Base-by-base conservation (phyloP, 1,284 basidiomycete species). In the Trichosporon sp. region DNA sequence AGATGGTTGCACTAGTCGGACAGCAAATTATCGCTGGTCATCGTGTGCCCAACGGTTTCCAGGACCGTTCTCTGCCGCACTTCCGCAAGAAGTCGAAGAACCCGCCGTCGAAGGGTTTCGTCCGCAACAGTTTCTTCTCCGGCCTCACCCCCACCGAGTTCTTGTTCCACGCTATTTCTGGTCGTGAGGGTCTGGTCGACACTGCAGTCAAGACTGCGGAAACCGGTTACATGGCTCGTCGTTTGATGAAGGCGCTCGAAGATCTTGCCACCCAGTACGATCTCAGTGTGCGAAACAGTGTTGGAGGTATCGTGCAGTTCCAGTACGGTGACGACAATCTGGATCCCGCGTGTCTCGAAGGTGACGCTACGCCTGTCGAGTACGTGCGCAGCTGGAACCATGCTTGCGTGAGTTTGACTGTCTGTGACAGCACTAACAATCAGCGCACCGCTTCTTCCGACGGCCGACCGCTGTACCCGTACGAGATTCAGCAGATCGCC, bases 1-100 rank as follows among this genome's bases (percentile, higher is more conserved):
- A 99, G 82, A 99, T 99, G 96, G 96, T 99, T 64, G 96, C 96
- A 70, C 97, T 95, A 86, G 96, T 99, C 71, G 96, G 96, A 10
- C 96, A 99, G 78, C 96, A 99, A 77, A 98, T 99, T 80, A 99
- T 99, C 71, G 88, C 91, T 25, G 96, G 96, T 23, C 91, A 92
- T 78, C 96, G 96, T 87, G 95, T 99, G 7, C 94, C 94, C 1
- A 92, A 99, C 84, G 96, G 95, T 59, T 99, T 99, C 84, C 96
- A 99, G 81, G 96, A 99, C 81, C 91, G 96, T 56, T 97, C 96
- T 1, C 84, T 99, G 23, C 96, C 96, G 0, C 96, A 99, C 80
- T 99, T 99, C 81, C 91, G 90, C 29, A 99, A 99, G 82, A 98
- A 96, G 81, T 93, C 92, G 9, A 90, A 94, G 78, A 93, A 95